A percentile compares a stretch with the other conserved stretches of the same genome.
phyloP scores from a whole-genome alignment of 805 yeast species.

The Spathaspora boniae region DNA sequence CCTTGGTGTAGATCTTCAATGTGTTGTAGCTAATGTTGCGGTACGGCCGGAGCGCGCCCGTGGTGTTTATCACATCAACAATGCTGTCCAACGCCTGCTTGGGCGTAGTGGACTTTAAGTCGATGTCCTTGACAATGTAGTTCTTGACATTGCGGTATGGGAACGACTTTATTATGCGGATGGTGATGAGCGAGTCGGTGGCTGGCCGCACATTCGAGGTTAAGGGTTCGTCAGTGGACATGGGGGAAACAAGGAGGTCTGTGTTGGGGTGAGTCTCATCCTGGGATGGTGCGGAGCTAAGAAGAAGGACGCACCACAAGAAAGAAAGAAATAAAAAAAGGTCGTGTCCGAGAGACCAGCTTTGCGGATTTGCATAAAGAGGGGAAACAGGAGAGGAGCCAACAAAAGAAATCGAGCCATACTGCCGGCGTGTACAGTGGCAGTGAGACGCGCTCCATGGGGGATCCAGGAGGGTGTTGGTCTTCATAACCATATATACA shows the following conservation, averaged over 20 bases:
- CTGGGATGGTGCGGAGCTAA: background rate
- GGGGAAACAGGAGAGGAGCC: too few relatives aligned
- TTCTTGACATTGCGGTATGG: constrained; percentile 86
- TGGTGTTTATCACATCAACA: constrained; percentile 42
- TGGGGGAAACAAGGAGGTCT: background rate
- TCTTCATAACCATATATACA: too few relatives aligned
- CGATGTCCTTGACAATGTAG: constrained; percentile 62
- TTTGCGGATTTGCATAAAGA: too few relatives aligned
- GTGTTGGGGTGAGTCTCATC: background rate
- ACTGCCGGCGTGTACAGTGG: too few relatives aligned
- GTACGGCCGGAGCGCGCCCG: constrained; percentile 77
- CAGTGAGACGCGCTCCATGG: too few relatives aligned
- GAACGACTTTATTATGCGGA: constrained; percentile 86
- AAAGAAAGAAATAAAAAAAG: background rate
- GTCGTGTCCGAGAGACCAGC: too few relatives aligned
- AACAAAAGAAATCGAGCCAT: too few relatives aligned
- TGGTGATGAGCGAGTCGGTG: constrained; percentile 71
- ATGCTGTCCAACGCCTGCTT: constrained; percentile 56
- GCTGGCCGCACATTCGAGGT: constrained; percentile 76
- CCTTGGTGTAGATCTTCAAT: constrained; percentile 85
- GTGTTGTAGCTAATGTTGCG: constrained; percentile 72
- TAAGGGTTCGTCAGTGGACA: constrained; percentile 58
- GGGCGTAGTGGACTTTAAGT: constrained; percentile 68
- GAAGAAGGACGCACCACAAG: background rate
- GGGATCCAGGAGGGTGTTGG: too few relatives aligned